Conservation (phyloP, 257 asterid genomes). For the Datura wrightii region DNA sequence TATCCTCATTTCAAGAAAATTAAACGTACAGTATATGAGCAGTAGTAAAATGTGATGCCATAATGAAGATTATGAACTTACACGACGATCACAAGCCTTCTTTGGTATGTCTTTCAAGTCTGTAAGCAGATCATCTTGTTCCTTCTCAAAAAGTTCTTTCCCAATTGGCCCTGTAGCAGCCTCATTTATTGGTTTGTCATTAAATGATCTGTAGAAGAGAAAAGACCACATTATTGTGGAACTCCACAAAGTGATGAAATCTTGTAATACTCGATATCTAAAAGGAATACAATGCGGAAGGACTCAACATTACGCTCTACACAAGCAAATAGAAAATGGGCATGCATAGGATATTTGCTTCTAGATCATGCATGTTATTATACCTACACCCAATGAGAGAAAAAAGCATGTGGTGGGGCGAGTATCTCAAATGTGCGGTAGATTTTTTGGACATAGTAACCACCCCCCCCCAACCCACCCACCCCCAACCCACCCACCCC, state of each 20-base stretch:
- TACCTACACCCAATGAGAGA: neutral
- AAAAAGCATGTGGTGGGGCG: neutral
- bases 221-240: neutral
- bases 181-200: slow-evolving; percentile 83
- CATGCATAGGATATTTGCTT: neutral
- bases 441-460: neutral
- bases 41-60: neutral
- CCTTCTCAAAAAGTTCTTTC: slow-evolving; percentile 86
- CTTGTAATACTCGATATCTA: neutral
- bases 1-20: neutral
- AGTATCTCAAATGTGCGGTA: neutral
- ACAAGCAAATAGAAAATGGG: neutral
- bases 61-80: slow-evolving; percentile 45
- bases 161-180: slow-evolving; percentile 83
- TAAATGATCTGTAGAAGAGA: slow-evolving; percentile 66
- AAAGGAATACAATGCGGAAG: neutral
- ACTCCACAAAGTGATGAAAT: slow-evolving; percentile 12
- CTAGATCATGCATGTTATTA: neutral
- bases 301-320: neutral
- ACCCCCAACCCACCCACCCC: neutral
- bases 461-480: neutral
- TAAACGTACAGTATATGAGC: neutral
- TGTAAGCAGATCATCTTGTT: slow-evolving; percentile 80
- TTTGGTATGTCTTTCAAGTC: slow-evolving; percentile 88
- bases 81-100: slow-evolving; percentile 97